A percentile compares a stretch with the other conserved stretches of the same genome.
Evolutionary conservation across 306 rosid genomes (phyloP).

Genomic region (Acacia melanoxylon): DNA sequence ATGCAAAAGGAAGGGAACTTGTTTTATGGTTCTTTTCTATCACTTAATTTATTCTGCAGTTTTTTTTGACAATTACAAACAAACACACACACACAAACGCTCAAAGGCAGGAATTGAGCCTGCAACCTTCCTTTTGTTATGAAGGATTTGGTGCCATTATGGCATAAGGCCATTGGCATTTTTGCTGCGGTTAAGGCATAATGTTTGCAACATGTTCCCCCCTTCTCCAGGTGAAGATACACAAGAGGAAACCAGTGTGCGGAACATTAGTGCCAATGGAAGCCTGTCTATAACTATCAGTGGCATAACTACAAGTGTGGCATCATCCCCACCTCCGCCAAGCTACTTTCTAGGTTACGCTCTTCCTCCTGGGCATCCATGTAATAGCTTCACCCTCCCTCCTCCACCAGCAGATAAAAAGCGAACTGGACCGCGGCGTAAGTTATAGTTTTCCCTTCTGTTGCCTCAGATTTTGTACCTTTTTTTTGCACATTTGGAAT

Average conservation of each 20-base stretch:
- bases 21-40: constrained; percentile 7
- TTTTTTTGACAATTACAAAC: neutral
- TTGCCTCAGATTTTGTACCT: neutral
- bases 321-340: constrained; percentile 64
- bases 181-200: constrained; percentile 7
- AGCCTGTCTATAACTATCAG: constrained; percentile 31
- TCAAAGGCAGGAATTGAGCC: neutral
- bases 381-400: constrained; percentile 81
- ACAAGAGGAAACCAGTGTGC: constrained; percentile 34
- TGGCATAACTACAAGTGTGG: constrained; percentile 27
- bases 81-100: neutral
- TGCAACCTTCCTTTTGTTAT: neutral
- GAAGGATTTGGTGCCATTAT: neutral
- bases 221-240: constrained; percentile 52
- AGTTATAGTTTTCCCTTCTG: constrained; percentile 38
- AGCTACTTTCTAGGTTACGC: constrained; percentile 76
- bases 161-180: neutral
- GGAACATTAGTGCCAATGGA: constrained; percentile 41
- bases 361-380: constrained; percentile 89
- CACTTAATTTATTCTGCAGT: neutral
- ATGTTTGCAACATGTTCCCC: constrained; percentile 26
- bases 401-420: constrained; percentile 98
- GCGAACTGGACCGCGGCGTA: constrained; percentile 94
- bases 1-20: constrained; percentile 16
- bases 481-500: neutral